Evolutionary conservation across 2,329 filamentous ascomycete genomes (phyloP).

Genomic region (Aspergillus unguis): DNA sequence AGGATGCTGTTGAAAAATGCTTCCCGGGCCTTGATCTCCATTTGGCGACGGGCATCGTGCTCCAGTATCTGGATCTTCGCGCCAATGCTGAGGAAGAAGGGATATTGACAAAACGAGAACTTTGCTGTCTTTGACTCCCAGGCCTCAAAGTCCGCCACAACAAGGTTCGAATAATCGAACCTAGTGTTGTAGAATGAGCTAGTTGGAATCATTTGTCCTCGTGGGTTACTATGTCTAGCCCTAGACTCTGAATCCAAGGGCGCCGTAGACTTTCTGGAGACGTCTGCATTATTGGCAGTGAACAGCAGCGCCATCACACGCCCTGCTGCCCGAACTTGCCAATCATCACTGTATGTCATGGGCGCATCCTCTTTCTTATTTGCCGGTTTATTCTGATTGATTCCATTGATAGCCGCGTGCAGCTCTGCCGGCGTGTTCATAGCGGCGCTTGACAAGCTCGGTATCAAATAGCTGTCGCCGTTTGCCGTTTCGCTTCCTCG

Average conservation of each 20-base stretch:
- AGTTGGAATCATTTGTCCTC: slow-evolving; percentile 69
- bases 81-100: slow-evolving; percentile 86
- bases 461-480: slow-evolving; percentile 57
- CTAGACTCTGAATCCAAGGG: slow-evolving; percentile 33
- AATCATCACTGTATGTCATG: slow-evolving; percentile 73
- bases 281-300: slow-evolving; percentile 66
- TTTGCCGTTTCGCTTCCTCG: slow-evolving; percentile 60
- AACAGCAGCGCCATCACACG: slow-evolving; percentile 79
- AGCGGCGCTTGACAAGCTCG: slow-evolving; percentile 65
- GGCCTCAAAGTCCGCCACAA: slow-evolving; percentile 74
- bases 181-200: slow-evolving; percentile 86
- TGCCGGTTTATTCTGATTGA: slow-evolving; percentile 49
- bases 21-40: slow-evolving; percentile 82
- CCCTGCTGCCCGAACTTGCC: slow-evolving; percentile 80
- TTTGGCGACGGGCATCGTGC: slow-evolving; percentile 81
- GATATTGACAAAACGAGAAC: slow-evolving; percentile 89
- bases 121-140: slow-evolving; percentile 74
- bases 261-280: slow-evolving; percentile 39
- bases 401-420: slow-evolving; percentile 67
- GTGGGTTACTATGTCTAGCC: slow-evolving; percentile 44
- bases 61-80: slow-evolving; percentile 89
- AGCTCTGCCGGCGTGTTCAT: slow-evolving; percentile 65
- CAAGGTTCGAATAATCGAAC: slow-evolving; percentile 78
- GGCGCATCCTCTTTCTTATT: slow-evolving; percentile 51
- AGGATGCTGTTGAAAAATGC: slow-evolving; percentile 90